phyloP scores from a whole-genome alignment of 2,329 filamentous ascomycete species.

The Neofusicoccum sp. region DNA sequence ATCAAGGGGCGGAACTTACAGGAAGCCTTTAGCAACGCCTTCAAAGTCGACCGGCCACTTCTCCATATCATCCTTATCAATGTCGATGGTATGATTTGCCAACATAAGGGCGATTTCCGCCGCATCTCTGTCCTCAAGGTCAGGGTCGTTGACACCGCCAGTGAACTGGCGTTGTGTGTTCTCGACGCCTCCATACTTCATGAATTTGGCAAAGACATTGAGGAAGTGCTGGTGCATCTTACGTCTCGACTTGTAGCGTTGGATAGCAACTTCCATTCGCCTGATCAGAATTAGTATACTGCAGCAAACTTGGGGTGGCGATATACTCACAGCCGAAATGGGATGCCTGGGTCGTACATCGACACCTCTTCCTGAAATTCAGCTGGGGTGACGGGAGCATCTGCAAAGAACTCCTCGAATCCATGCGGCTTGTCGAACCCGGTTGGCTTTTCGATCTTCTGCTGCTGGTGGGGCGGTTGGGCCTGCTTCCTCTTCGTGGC shows the following conservation, averaged over 20 bases:
- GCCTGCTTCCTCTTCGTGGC: conserved; percentile 16
- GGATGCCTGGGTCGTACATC: conserved; percentile 60
- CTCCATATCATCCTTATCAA: conserved; percentile 45
- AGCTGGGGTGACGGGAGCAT: conserved; percentile 71
- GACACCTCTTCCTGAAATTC: conserved; percentile 65
- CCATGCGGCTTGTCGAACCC: conserved; percentile 39
- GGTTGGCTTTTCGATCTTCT: neutral
- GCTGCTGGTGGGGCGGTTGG: conserved; percentile 20
- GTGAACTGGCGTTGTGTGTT: conserved; percentile 60
- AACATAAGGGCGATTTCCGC: conserved; percentile 64
- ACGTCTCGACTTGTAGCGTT: conserved; percentile 74
- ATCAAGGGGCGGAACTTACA: too few relatives aligned
- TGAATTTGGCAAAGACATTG: conserved; percentile 73
- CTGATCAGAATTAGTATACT: neutral
- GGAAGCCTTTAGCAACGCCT: conserved; percentile 71
- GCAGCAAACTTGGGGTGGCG: neutral
- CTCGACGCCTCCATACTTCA: conserved; percentile 79
- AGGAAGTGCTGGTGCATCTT: conserved; percentile 65
- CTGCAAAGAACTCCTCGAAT: conserved; percentile 70
- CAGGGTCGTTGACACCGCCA: conserved; percentile 59
- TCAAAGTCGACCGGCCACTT: conserved; percentile 82
- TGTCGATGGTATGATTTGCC: conserved; percentile 60
- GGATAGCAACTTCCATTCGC: conserved; percentile 81
- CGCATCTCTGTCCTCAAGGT: conserved; percentile 60
- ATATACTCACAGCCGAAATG: conserved; percentile 44